Base-by-base conservation (phyloP, 805 yeast species). In the Candida sphagnicola region DNA sequence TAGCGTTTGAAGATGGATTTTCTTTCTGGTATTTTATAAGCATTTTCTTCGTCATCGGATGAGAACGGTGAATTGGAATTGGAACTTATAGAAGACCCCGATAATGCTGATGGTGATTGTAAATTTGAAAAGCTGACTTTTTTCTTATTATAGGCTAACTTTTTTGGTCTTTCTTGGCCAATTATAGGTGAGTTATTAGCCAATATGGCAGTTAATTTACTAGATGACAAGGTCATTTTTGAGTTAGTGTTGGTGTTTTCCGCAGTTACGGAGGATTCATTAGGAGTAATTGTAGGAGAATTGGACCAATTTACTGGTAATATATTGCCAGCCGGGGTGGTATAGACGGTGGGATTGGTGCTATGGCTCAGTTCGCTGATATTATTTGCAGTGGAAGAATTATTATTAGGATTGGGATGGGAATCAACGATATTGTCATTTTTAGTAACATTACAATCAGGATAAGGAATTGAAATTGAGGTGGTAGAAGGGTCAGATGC, bases 61-160 rank as follows among this genome's bases (percentile, higher is more conserved):
- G 35, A 31, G 13, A 11, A 31, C 5, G 35, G 35, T 6, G 26
- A 18, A 17, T 4, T 15, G 5, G 35, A 31, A 13, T 31, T 31
- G 8, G 35, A 31, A 13, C 35, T 31, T 8, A 31, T 31, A 4
- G 35, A 31, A 5, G 8, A 18, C 18, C 18, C 35, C 6, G 35
- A 31, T 15, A 31, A 16, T 6, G 35, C 35, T 8, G 25, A 31
- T 4, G 35, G 35, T 8, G 35, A 31, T 10, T 31, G 35, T n/a
- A 31, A 14, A 14, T 31, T 18, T 11, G 35, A 31, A 21, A 31
- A 31, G 5, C 23, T 16, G 18, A 31, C 35, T 21, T 31, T 31
- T 18, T 31, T 31, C 25, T 31, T 30, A 10, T 12, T 11, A 8
- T 16, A 8, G 15, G 29, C 6, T 10, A 21, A 6, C 12, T 26